A percentile compares a stretch with the other conserved stretches of the same genome.
phyloP scores from a whole-genome alignment of 768 basidiomycete genomes.

The Tylopilus plumbeoviolaceoides region DNA sequence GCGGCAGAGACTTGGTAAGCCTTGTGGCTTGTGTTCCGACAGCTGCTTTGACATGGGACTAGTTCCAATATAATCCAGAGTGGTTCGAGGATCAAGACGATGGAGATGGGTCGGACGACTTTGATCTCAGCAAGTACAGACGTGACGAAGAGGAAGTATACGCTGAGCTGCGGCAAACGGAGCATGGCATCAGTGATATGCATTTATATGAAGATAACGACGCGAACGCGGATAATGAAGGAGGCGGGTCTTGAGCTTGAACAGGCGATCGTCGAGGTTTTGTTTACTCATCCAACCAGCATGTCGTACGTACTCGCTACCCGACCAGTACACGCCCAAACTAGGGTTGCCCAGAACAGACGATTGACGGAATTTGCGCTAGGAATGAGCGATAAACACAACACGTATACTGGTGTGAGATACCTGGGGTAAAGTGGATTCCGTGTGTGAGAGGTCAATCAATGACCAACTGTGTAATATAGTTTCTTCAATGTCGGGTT shows the following conservation, averaged over 20 bases:
- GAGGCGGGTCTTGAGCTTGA: neutral
- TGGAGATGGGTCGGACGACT: conserved; percentile 41
- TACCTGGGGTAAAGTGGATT: no score
- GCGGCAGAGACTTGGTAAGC: conserved; percentile 87
- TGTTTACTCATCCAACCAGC: neutral
- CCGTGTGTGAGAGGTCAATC: no score
- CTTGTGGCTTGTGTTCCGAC: neutral
- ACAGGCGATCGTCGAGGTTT: conserved; percentile 1
- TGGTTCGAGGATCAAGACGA: conserved; percentile 83
- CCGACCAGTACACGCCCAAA: no score
- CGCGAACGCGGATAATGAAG: conserved; percentile 3
- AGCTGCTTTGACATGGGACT: conserved; percentile 8
- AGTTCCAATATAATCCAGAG: conserved; percentile 96
- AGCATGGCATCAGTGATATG: conserved; percentile 11
- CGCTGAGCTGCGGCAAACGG: conserved; percentile 23
- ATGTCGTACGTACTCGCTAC: neutral
- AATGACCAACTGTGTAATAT: no score
- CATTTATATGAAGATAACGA: conserved; percentile 23
- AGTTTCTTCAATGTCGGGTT: no score
- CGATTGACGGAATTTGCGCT: no score
- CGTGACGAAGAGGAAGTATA: conserved; percentile 31
- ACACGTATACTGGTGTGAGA: no score
- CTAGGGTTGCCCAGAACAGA: no score
- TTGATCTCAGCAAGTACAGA: conserved; percentile 61
- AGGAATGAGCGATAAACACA: no score